Evolutionary conservation across 495 filamentous ascomycete species (phyloP), one percentile per base, ranked within the genome.

Genomic region (Cercophora newfieldiana): DNA sequence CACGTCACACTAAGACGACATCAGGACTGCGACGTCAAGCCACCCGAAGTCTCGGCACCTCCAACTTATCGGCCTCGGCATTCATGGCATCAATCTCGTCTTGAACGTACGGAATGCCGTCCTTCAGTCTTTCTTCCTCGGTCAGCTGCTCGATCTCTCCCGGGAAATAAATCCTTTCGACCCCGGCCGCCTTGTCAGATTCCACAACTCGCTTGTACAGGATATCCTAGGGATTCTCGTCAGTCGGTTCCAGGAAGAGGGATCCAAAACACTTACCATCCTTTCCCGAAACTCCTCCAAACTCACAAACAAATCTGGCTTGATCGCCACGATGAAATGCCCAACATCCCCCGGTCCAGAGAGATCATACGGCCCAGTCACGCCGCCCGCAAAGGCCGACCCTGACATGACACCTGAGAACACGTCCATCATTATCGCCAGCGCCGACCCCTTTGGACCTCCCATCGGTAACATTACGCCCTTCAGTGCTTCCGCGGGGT

Each of bases 391-490:
- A 77, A 91, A 91, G 0, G 88, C 89, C 37, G 84, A 79, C 4
- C 81, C 90, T 1, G 86, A 88, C 10, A 93, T 73, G 4, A 92
- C 90, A 0, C 90, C 90, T 6, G 89, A 91, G 66, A 93, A 92
- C 2, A 93, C 88, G 77, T 93, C 90, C 90, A 92, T 92, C 90
- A 93, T 92, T 44, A 93, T 83, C 0, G 88, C 78, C 50, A 93
- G 68, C 4, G 85, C 90, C 19, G 84, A 87, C 4, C 90, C 90
- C 74, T 93, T 93, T 0, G 89, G 89, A 0, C 90, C 90, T 0
- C 89, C 90, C 88, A 93, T 92, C 0, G 90, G 90, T 58, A 91
- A 75, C 90, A 93, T 93, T 1, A 90, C 87, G 0, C 90, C 90
- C 58, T 86, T 79, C 26, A 92, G 71, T 29, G 90, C 90, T 18